These are phyloP conservation scores for Barnettozyma botsteinii DNA, from an alignment of 805 yeast species.

Conservation along the genomic window DNA sequence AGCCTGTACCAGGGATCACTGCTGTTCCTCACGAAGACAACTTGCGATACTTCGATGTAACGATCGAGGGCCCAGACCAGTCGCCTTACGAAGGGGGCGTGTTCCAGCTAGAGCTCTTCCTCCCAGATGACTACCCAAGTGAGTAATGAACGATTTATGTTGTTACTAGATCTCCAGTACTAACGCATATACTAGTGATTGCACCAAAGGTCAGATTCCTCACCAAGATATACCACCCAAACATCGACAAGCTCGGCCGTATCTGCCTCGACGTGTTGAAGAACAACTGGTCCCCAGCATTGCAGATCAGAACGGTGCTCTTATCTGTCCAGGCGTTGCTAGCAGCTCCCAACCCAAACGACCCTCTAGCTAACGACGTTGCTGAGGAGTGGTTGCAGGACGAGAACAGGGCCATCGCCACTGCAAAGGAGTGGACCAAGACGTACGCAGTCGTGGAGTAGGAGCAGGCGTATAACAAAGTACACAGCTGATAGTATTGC, in stretches of 20 bases:
- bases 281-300: constrained; percentile 96
- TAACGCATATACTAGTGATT: constrained; percentile 45
- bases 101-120: constrained; percentile 76
- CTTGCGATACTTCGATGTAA: constrained; percentile 85
- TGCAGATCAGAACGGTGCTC: constrained; percentile 88
- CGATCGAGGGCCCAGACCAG: constrained; percentile 84
- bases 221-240: constrained; percentile 94
- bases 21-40: constrained; percentile 95
- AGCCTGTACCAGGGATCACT: constrained; percentile 93
- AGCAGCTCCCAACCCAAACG: constrained; percentile 97
- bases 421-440: constrained; percentile 52
- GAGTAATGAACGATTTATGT: constrained; percentile 11
- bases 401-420: constrained; percentile 70
- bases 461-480: too few relatives aligned
- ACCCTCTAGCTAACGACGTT: constrained; percentile 95
- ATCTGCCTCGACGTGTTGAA: constrained; percentile 94
- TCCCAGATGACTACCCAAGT: constrained; percentile 95
- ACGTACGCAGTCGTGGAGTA: not conserved
- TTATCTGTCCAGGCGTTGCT: constrained; percentile 88
- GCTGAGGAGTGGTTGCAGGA: constrained; percentile 94
- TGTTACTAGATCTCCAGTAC: not conserved
- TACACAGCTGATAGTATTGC: too few relatives aligned
- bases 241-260: constrained; percentile 91
- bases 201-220: constrained; percentile 94
- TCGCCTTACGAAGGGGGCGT: constrained; percentile 87